Conservation (phyloP, 352 stramenopile genomes). For the Globisporangium splendens region DNA sequence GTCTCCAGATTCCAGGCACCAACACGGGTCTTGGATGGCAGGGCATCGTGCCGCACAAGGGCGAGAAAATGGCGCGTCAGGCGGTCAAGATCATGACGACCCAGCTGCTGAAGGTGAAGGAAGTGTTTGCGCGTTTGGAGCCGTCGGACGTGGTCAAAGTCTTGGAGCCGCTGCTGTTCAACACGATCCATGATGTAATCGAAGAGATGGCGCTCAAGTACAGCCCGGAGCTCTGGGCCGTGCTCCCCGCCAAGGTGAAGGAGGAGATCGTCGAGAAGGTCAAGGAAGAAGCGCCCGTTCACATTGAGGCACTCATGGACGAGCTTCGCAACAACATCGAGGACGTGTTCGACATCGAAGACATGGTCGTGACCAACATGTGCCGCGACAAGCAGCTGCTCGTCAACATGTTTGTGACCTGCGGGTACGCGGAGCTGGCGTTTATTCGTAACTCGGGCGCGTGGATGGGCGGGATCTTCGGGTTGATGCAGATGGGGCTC, state of each 20-base stretch:
- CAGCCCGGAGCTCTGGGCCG: constrained; percentile 79
- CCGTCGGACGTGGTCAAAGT: constrained; percentile 88
- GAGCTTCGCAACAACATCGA: constrained; percentile 95
- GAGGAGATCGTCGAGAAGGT: constrained; percentile 93
- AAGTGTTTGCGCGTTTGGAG: constrained; percentile 92
- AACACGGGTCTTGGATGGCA: constrained; percentile 96
- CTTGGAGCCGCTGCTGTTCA: constrained; percentile 91
- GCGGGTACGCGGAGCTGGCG: constrained; percentile 87
- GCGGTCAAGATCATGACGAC: constrained; percentile 92
- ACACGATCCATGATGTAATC: constrained; percentile 84
- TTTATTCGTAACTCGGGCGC: constrained; percentile 91
- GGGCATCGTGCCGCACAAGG: constrained; percentile 96
- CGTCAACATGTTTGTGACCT: constrained; percentile 94
- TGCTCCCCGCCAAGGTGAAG: constrained; percentile 77
- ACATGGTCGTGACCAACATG: constrained; percentile 94
- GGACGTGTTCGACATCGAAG: constrained; percentile 94
- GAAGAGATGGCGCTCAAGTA: constrained; percentile 90
- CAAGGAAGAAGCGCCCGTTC: constrained; percentile 89
- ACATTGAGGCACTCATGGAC: constrained; percentile 93
- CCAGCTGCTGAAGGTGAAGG: constrained; percentile 90
- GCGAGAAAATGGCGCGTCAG: constrained; percentile 95
- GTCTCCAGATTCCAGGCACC: constrained; percentile 79
- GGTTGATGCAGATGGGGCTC: constrained; percentile 85
- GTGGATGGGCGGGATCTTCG: constrained; percentile 89
- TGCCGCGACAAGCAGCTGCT: constrained; percentile 94